These are phyloP conservation scores for Pinus taeda DNA, from an alignment of 75 land plant species.

Conservation along the genomic window DNA sequence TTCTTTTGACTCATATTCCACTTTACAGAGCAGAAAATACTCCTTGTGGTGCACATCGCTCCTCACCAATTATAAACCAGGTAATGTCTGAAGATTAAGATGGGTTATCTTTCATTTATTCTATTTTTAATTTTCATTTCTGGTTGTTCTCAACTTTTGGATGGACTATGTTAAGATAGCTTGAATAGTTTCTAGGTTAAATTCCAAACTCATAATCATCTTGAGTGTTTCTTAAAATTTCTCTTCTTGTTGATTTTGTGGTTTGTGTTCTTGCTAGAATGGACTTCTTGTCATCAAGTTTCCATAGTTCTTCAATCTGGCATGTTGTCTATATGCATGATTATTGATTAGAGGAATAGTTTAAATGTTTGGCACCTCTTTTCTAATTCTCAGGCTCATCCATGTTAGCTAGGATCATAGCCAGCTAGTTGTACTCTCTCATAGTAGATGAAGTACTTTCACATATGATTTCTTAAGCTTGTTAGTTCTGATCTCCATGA, in stretches of 20 bases:
- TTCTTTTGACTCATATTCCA: slow-evolving; percentile 80
- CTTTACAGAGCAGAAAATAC: slow-evolving; percentile 71
- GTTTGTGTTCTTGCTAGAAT: too few relatives aligned
- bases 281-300: not conserved
- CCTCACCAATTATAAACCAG: slow-evolving; percentile 78
- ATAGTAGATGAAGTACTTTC: not conserved
- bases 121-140: not conserved
- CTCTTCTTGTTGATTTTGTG: too few relatives aligned
- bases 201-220: too few relatives aligned
- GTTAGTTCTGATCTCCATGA: not conserved
- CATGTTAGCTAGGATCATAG: not conserved
- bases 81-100: slow-evolving; percentile 19
- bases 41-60: slow-evolving; percentile 68
- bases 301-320: not conserved
- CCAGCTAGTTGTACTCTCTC: not conserved
- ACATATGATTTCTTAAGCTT: not conserved
- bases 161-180: not conserved
- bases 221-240: too few relatives aligned
- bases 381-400: not conserved
- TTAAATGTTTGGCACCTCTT: not conserved
- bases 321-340: not conserved
- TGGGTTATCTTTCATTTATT: not conserved
- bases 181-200: not conserved
- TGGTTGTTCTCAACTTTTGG: not conserved
- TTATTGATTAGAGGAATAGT: not conserved